Base-by-base conservation (phyloP, 345 rosid genomes). In the Bruguiera sexangula region DNA sequence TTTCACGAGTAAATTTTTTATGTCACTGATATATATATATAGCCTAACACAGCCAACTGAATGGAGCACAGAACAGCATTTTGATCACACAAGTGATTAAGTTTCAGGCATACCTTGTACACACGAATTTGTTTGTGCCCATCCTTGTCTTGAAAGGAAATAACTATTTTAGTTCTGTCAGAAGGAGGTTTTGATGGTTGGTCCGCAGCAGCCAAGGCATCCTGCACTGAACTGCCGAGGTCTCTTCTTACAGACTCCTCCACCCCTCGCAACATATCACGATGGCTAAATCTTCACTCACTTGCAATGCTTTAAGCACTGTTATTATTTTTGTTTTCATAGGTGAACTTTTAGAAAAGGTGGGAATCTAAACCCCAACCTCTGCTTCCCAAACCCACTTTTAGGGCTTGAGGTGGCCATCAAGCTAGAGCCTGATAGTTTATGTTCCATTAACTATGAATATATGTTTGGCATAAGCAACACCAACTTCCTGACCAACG, bases 141-240 rank as follows among this genome's bases (percentile, higher is more conserved):
- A 56, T 82, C 86, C 82, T 88, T 87, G 77, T 82, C 92, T 84
- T 91, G 96, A 62, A 94, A 62, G 0, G 91, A 78, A 68, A 91
- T 69, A 31, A 94, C 84, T 74, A 91, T 82, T 84, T 89, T 94
- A 62, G 83, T 73, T 68, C 95, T 87, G 60, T 83, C 91, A 75
- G 63, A 10, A 2, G 67, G 46, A 74, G 76, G 74, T 69, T 60
- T 77, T 58, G 77, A 65, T 65, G 75, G 81, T 63, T 80, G 59
- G 66, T 74, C 79, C 57, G 71, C 60, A 56, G 58, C 76, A 80
- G 79, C 87, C 51, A 55, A 53, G 46, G 85, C 56, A 60, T 70
- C 53, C 37, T 65, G 76, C n/a, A 55, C 22, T 26, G 85, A 78
- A 66, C 63, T 65, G 67, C 76, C 69, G 39, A 64, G 66, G 48